These are phyloP conservation scores for Globisporangium splendens DNA, from an alignment of 352 stramenopile species.

Conservation along the genomic window DNA sequence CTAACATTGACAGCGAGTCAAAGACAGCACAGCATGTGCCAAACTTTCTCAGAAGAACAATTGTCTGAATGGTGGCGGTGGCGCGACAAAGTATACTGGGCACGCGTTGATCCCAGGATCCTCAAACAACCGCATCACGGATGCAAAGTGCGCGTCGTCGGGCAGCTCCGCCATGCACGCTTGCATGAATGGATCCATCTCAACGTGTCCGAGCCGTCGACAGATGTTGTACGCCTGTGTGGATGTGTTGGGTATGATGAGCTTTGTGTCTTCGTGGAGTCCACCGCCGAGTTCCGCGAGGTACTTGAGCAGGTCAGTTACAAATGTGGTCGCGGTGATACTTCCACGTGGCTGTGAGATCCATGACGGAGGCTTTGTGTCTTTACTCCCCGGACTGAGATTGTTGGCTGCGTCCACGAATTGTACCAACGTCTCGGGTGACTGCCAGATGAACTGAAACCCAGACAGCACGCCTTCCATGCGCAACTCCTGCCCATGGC, in stretches of 20 bases:
- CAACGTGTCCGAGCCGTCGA: conserved; percentile 25
- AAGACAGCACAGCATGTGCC: not conserved
- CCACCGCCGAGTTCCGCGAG: conserved; percentile 21
- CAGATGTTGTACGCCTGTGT: conserved; percentile 21
- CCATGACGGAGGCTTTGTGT: conserved; percentile 21
- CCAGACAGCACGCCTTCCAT: conserved; percentile 4
- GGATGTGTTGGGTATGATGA: conserved; percentile 24
- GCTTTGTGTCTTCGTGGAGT: conserved; percentile 12
- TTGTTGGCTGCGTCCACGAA: conserved; percentile 26
- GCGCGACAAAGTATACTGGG: conserved; percentile 6
- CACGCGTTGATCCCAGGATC: conserved; percentile 1
- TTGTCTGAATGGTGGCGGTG: conserved; percentile 7
- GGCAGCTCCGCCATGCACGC: conserved; percentile 24
- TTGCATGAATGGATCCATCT: conserved; percentile 34
- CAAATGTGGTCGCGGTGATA: conserved; percentile 20
- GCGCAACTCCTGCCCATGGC: not conserved
- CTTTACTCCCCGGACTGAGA: conserved; percentile 14
- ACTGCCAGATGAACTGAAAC: conserved; percentile 11
- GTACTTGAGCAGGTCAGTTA: conserved; percentile 13
- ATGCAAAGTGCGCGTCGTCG: conserved; percentile 16
- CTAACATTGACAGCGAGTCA: too few species aligned
- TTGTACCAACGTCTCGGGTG: conserved; percentile 6
- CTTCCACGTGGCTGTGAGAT: conserved; percentile 25
- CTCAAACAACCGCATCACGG: conserved; percentile 8
- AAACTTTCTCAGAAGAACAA: conserved; percentile 6